phyloP scores from a whole-genome alignment of 1,284 basidiomycete species.

The Ceratobasidium sp. region DNA sequence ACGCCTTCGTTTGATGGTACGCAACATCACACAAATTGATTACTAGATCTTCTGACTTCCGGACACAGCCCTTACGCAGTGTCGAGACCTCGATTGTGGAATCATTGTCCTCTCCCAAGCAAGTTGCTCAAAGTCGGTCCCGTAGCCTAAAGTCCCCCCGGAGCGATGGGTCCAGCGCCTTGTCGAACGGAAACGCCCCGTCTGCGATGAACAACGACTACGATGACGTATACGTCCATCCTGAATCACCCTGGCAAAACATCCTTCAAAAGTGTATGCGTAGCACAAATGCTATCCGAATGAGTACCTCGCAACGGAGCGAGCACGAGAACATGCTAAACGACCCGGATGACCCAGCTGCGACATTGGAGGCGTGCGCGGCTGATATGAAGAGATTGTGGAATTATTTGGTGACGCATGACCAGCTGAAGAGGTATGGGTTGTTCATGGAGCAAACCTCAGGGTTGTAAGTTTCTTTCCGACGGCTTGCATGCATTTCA shows the following conservation, averaged over 20 bases:
- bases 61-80: constrained; percentile 20
- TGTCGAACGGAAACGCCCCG: background rate
- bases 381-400: constrained; percentile 25
- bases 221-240: constrained; percentile 25
- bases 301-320: constrained; percentile 10
- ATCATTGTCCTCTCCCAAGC: constrained; percentile 21
- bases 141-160: background rate
- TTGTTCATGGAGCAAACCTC: constrained; percentile 29
- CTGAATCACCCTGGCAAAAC: constrained; percentile 21
- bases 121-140: constrained; percentile 4
- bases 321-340: background rate
- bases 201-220: constrained; percentile 9
- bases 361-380: constrained; percentile 19
- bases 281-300: background rate
- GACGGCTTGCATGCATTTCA: no score
- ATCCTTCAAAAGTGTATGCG: constrained; percentile 30
- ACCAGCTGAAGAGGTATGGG: constrained; percentile 10
- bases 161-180: background rate
- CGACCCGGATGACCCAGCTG: constrained; percentile 6
- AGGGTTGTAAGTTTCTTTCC: constrained; percentile 10
- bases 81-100: constrained; percentile 22
- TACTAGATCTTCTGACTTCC: background rate
- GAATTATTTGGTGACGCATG: background rate
- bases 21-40: background rate
- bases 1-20: constrained; percentile 23